Evolutionary conservation across 2,329 filamentous ascomycete genomes (phyloP), one percentile per base, ranked within the genome.

Genomic region (Macrophomina pseudophaseolina): DNA sequence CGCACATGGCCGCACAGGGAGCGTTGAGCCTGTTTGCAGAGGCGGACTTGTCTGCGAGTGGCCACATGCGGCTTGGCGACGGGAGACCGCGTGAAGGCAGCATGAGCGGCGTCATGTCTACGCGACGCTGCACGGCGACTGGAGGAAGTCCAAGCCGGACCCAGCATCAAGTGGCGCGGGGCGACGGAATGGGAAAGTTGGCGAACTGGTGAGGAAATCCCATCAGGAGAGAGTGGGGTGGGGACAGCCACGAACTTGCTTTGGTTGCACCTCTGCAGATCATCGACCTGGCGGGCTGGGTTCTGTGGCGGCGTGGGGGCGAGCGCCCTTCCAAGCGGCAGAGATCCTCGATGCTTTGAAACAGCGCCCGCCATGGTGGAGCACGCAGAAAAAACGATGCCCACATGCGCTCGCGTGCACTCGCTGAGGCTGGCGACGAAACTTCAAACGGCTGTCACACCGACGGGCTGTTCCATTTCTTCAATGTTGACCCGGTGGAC

Each of bases 141-240:
- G 52, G 8, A 33, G 30, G 28, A 9, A 16, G 35, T 14, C 42
- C 16, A 51, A 18, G 3, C 44, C 44, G 8, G 44, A 49, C 32
- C 30, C 58, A 28, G 44, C 44, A 38, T 12, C 35, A 23, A 49
- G 58, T 28, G 44, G 58, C 58, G 56, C 42, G 42, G 42, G 40
- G 56, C 56, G 32, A 44, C 56, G 44, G 4, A 30, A 62, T 62
- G 58, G 58, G 58, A 49, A 60, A 60, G 56, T 48, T n/a, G 56
- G 12, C 11, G 30, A 38, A 38, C 11, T n/a, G 35, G 16, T 60
- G 56, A 60, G 48, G 56, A 60, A 23, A 60, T 48, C 6, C 40
- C 44, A 49, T 62, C 58, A 62, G 58, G 58, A 62, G 58, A 62
- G 44, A 42, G 58, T 62, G 58, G 58, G 23, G 23, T 23, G 23